Percentiles rank a stretch among this genome's conserved stretches.
Evolutionary conservation across 805 yeast species (phyloP).

Genomic region (Schwanniomyces occidentalis): DNA sequence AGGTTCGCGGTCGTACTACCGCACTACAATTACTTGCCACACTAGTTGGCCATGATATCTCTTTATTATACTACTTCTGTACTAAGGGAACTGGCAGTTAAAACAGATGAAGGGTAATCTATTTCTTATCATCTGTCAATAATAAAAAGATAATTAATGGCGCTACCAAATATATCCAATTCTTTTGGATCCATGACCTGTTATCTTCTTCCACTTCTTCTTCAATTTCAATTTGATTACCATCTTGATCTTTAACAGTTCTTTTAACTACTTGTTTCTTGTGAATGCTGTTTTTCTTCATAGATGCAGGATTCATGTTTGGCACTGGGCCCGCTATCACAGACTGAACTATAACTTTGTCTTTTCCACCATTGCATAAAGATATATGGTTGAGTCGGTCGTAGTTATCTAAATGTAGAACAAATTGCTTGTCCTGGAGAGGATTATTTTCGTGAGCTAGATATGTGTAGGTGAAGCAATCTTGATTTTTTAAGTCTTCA

Average conservation of each 20-base stretch:
- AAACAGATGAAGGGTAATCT: too few relatives aligned
- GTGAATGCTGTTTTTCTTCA: conserved; percentile 2
- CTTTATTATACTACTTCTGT: too few relatives aligned
- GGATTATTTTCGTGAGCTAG: background rate
- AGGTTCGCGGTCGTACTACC: too few relatives aligned
- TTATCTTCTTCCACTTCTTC: conserved; percentile 24
- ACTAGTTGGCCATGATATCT: too few relatives aligned
- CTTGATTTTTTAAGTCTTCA: conserved; percentile 23
- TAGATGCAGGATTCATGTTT: conserved; percentile 24
- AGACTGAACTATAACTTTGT: conserved; percentile 7
- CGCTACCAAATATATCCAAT: conserved; percentile 63
- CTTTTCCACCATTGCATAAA: background rate
- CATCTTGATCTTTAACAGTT: conserved; percentile 21
- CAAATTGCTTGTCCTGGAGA: conserved; percentile 9
- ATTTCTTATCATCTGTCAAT: conserved; percentile 18
- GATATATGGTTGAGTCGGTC: conserved; percentile 7
- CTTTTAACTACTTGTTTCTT: conserved; percentile 16
- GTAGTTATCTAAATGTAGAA: conserved; percentile 9
- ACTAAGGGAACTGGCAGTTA: too few relatives aligned
- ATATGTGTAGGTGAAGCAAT: conserved; percentile 28
- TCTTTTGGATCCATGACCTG: conserved; percentile 54
- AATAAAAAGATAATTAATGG: conserved; percentile 40
- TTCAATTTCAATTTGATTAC: conserved; percentile 25
- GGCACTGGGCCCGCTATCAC: conserved; percentile 24
- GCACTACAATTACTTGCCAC: too few relatives aligned